Percentiles rank a stretch among this genome's conserved stretches.
phyloP scores from a whole-genome alignment of 768 basidiomycete species.

The Pluteus cervinus region DNA sequence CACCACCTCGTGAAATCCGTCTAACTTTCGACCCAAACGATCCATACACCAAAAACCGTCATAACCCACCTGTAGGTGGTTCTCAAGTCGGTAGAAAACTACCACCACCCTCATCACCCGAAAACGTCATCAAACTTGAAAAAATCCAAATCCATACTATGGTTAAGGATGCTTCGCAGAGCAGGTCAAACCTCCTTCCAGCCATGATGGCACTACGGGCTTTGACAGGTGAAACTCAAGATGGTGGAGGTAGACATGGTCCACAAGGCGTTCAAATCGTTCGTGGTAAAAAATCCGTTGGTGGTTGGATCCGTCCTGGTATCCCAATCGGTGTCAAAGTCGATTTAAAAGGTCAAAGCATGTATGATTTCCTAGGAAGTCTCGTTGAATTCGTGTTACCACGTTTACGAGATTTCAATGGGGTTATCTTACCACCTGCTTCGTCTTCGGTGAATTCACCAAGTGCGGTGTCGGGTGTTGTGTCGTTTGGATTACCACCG shows the following conservation, averaged over 20 bases:
- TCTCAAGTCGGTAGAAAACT: conserved; percentile 60
- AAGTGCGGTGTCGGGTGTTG: conserved; percentile 78
- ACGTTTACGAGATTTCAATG: conserved; percentile 84
- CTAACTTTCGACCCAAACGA: conserved; percentile 69
- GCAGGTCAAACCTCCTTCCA: conserved; percentile 70
- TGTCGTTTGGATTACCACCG: conserved; percentile 82
- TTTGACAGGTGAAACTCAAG: conserved; percentile 75
- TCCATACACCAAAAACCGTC: conserved; percentile 77
- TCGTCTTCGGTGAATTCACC: conserved; percentile 67
- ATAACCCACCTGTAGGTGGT: conserved; percentile 73
- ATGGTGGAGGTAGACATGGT: conserved; percentile 66
- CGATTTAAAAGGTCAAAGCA: conserved; percentile 81
- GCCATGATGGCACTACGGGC: conserved; percentile 85
- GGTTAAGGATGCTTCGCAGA: conserved; percentile 72
- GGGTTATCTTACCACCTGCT: conserved; percentile 72
- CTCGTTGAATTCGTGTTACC: conserved; percentile 95
- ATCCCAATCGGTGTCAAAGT: conserved; percentile 86
- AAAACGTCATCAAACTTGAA: conserved; percentile 73
- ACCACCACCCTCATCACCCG: conserved; percentile 57
- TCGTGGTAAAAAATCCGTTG: conserved; percentile 59
- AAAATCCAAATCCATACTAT: conserved; percentile 83
- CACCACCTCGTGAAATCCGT: conserved; percentile 51
- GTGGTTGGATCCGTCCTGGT: conserved; percentile 80
- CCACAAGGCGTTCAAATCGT: conserved; percentile 77
- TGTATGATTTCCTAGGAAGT: conserved; percentile 90